phyloP scores from a whole-genome alignment of 1,284 basidiomycete species.

The Bondarzewia mesenterica region DNA sequence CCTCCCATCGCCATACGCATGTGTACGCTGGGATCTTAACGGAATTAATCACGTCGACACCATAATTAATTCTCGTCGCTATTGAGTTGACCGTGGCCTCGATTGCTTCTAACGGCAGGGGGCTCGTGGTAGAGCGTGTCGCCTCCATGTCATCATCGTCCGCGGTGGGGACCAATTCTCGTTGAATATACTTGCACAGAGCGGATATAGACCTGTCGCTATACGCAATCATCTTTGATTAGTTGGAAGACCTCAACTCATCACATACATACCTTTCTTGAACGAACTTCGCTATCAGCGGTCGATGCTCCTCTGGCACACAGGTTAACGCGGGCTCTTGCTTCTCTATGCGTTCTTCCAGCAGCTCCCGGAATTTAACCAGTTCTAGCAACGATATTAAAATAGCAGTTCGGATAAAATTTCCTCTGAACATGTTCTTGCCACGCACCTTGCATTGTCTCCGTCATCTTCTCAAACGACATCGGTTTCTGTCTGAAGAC shows the following conservation, averaged over 20 bases:
- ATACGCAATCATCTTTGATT: background rate
- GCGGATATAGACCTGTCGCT: constrained; percentile 63
- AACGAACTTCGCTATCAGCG: constrained; percentile 71
- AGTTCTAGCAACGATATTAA: constrained; percentile 53
- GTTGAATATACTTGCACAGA: constrained; percentile 59
- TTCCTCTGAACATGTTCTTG: background rate
- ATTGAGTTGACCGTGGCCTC: constrained; percentile 55
- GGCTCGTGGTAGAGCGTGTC: constrained; percentile 13
- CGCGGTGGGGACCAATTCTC: constrained; percentile 47
- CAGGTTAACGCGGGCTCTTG: constrained; percentile 38
- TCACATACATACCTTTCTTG: constrained; percentile 61
- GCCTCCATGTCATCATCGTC: constrained; percentile 43
- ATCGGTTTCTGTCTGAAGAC: constrained; percentile 72
- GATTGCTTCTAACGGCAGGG: constrained; percentile 41
- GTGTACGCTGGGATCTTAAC: constrained; percentile 49
- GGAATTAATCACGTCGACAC: constrained; percentile 44
- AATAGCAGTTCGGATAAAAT: too few species aligned
- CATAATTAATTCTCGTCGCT: constrained; percentile 67
- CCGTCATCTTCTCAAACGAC: constrained; percentile 68
- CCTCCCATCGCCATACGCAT: constrained; percentile 87
- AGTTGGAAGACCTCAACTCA: background rate
- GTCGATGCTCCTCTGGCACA: constrained; percentile 61
- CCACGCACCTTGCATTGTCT: constrained; percentile 68
- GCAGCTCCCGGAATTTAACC: constrained; percentile 64
- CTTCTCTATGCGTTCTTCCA: constrained; percentile 40